These are phyloP conservation scores for Rhizopogon hawkerae DNA, from an alignment of 1,284 basidiomycete genomes.

Conservation along the genomic window DNA sequence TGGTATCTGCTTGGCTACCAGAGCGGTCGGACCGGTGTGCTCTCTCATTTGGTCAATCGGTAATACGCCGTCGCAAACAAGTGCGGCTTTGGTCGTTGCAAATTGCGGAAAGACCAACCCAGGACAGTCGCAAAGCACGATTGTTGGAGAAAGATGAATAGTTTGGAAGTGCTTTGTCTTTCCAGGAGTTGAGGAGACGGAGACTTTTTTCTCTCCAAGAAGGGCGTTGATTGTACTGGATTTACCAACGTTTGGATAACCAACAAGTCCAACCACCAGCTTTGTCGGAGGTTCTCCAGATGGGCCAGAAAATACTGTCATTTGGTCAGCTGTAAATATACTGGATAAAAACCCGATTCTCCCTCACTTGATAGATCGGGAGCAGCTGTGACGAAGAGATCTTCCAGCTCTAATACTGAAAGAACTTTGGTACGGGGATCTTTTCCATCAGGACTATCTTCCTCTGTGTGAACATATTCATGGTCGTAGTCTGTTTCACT, in stretches of 20 bases:
- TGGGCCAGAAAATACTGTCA: constrained; percentile 56
- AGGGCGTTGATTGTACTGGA: constrained; percentile 96
- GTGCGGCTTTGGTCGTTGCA: constrained; percentile 88
- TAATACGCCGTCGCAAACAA: constrained; percentile 94
- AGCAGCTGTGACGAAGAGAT: constrained; percentile 71
- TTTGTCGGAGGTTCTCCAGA: constrained; percentile 58
- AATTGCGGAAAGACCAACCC: constrained; percentile 99
- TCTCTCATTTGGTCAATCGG: constrained; percentile 98
- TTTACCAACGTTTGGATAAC: constrained; percentile 99
- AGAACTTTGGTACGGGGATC: constrained; percentile 76
- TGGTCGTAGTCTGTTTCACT: constrained; percentile 31
- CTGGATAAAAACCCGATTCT: neutral
- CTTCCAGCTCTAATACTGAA: constrained; percentile 85
- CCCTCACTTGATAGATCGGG: constrained; percentile 65
- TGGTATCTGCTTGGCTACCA: constrained; percentile 79
- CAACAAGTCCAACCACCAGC: constrained; percentile 88
- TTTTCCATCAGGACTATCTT: constrained; percentile 42
- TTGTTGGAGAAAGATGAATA: constrained; percentile 80
- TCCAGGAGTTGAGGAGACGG: constrained; percentile 93
- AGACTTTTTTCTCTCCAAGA: constrained; percentile 93
- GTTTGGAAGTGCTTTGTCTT: constrained; percentile 99
- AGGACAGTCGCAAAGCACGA: constrained; percentile 97
- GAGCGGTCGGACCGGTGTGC: constrained; percentile 78
- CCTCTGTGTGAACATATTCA: constrained; percentile 42
- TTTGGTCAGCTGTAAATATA: neutral